Conservation (phyloP, 257 asterid genomes). For the Solanum bulbocastanum region DNA sequence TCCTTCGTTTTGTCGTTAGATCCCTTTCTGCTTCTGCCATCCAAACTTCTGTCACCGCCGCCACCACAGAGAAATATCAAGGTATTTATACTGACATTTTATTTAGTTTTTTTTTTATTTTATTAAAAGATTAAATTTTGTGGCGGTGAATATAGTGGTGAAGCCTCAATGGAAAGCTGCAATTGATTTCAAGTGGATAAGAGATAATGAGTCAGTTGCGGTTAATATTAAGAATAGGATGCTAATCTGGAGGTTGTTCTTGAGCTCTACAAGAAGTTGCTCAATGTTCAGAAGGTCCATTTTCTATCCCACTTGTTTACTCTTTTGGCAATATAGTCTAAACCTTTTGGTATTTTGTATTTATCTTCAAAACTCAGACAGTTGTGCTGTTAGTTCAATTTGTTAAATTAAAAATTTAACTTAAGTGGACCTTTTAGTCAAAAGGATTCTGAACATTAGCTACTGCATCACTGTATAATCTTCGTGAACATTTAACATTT, state of each 20-base stretch:
- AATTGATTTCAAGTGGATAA: conserved; percentile 85
- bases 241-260: conserved; percentile 68
- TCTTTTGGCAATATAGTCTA: neutral
- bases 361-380: neutral
- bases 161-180: conserved; percentile 87
- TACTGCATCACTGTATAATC: neutral
- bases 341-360: neutral
- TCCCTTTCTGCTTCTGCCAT: conserved; percentile 43
- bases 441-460: neutral
- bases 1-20: conserved; percentile 23
- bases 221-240: conserved; percentile 50
- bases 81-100: conserved; percentile 8
- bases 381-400: neutral
- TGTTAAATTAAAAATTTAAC: neutral
- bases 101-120: neutral
- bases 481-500: neutral
- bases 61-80: conserved; percentile 25
- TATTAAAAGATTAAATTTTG: neutral
- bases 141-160: conserved; percentile 39
- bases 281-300: conserved; percentile 76
- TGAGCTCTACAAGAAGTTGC: conserved; percentile 51
- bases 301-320: neutral
- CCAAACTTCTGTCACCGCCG: neutral
- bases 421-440: neutral
- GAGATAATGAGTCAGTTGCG: conserved; percentile 83